Conservation (phyloP, 2,329 filamentous ascomycete species). For the Penicillium italicum region DNA sequence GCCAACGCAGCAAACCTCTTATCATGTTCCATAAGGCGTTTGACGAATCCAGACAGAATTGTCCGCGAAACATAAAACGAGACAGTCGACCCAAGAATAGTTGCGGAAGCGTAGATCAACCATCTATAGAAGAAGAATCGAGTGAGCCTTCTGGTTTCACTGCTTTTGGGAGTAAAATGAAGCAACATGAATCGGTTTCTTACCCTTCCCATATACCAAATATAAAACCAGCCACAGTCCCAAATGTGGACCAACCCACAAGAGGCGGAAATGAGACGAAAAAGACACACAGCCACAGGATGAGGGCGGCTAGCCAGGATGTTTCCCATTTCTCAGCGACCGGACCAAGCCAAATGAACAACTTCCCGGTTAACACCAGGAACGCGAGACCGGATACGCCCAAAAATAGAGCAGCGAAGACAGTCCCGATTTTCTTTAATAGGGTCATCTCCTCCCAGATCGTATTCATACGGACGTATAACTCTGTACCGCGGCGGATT, state of each 20-base stretch:
- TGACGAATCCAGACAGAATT: constrained; percentile 72
- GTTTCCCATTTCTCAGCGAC: constrained; percentile 73
- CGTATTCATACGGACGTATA: constrained; percentile 32
- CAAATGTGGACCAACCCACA: constrained; percentile 78
- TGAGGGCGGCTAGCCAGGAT: constrained; percentile 65
- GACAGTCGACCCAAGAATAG: constrained; percentile 70
- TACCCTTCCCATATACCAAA: constrained; percentile 70
- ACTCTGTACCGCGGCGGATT: constrained; percentile 36
- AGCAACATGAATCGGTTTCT: constrained; percentile 22
- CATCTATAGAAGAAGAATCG: constrained; percentile 55
- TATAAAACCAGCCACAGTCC: constrained; percentile 67
- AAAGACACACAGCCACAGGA: constrained; percentile 74
- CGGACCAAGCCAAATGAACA: constrained; percentile 73
- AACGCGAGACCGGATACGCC: constrained; percentile 62
- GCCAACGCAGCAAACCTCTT: constrained; percentile 83
- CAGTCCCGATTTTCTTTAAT: constrained; percentile 60
- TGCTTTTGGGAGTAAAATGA: neutral
- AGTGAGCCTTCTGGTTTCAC: constrained; percentile 8
- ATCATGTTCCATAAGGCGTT: constrained; percentile 75
- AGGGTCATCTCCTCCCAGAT: constrained; percentile 44
- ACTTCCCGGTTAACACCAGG: constrained; percentile 71
- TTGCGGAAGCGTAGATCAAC: constrained; percentile 77
- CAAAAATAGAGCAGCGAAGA: constrained; percentile 50
- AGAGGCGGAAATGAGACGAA: constrained; percentile 78
- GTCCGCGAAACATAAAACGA: constrained; percentile 80